These are phyloP conservation scores for Ceratocystis eucalypticola DNA, from an alignment of 2,329 filamentous ascomycete species.

Conservation along the genomic window DNA sequence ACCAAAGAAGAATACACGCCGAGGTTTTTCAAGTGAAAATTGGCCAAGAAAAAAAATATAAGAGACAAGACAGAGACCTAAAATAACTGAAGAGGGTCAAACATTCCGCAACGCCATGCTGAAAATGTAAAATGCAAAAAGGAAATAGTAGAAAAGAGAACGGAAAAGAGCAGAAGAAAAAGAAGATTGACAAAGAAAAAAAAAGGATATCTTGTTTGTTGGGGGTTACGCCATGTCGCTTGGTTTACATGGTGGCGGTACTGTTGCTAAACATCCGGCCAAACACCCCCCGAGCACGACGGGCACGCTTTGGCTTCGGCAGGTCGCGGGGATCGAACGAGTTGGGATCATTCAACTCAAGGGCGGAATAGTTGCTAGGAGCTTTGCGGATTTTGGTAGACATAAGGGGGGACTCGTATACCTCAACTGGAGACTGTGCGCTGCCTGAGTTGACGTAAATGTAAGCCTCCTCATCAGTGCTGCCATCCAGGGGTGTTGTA, in stretches of 20 bases:
- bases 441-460: slow-evolving; percentile 28
- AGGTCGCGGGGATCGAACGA: slow-evolving; percentile 38
- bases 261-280: slow-evolving; percentile 39
- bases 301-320: slow-evolving; percentile 37
- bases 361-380: slow-evolving; percentile 33
- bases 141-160: slow-evolving; percentile 5
- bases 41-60: neutral
- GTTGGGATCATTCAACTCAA: slow-evolving; percentile 36
- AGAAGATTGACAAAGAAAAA: neutral
- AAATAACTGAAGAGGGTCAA: neutral
- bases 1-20: neutral
- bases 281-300: slow-evolving; percentile 37
- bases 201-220: neutral
- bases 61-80: neutral
- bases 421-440: slow-evolving; percentile 38
- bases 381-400: slow-evolving; percentile 23
- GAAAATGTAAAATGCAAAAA: neutral
- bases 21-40: neutral
- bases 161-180: neutral
- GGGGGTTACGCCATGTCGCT: neutral
- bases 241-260: slow-evolving; percentile 29
- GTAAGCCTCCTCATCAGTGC: slow-evolving; percentile 30
- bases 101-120: slow-evolving; percentile 8
- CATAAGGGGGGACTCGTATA: slow-evolving; percentile 29
- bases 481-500: slow-evolving; percentile 39